Conservation (phyloP, 345 rosid species). For the Trapa bicornis region DNA sequence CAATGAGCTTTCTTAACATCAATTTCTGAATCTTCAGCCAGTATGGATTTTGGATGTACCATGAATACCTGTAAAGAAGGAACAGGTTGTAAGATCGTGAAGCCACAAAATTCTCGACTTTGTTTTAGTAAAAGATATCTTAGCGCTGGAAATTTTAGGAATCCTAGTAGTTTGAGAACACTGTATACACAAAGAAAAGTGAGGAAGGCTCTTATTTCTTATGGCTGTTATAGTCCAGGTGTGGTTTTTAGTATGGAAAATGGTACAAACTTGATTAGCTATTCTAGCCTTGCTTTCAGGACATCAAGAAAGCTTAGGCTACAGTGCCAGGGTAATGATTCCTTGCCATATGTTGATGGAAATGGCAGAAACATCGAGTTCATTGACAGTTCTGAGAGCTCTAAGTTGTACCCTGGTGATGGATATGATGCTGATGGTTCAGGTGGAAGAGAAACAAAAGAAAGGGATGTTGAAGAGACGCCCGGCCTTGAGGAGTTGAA, state of each 20-base stretch:
- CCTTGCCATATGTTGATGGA: slow-evolving; percentile 41
- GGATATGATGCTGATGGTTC: slow-evolving; percentile 15
- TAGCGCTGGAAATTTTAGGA: slow-evolving; percentile 18
- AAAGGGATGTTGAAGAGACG: slow-evolving; percentile 20
- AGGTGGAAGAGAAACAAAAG: slow-evolving; percentile 26
- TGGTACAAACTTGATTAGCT: slow-evolving; percentile 16
- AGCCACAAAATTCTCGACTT: slow-evolving; percentile 16
- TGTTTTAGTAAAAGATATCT: slow-evolving; percentile 27
- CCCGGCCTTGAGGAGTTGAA: slow-evolving; percentile 47
- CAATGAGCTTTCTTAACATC: not conserved
- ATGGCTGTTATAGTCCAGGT: slow-evolving; percentile 21
- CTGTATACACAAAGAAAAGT: slow-evolving; percentile 13
- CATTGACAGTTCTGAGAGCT: slow-evolving; percentile 22
- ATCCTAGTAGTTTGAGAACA: slow-evolving; percentile 17
- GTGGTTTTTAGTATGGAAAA: slow-evolving; percentile 21
- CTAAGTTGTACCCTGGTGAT: slow-evolving; percentile 15
- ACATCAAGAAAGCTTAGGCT: slow-evolving; percentile 21
- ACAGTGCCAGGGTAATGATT: slow-evolving; percentile 54
- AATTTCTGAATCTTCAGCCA: slow-evolving; percentile 2
- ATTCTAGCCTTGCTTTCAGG: slow-evolving; percentile 16
- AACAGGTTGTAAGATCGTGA: slow-evolving; percentile 16
- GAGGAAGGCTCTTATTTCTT: slow-evolving; percentile 16
- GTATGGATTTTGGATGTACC: slow-evolving; percentile 50
- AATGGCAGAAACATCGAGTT: slow-evolving; percentile 39
- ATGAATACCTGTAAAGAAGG: slow-evolving; percentile 23